phyloP scores from a whole-genome alignment of 495 filamentous ascomycete genomes.

The Trichodelitschia bisporula region DNA sequence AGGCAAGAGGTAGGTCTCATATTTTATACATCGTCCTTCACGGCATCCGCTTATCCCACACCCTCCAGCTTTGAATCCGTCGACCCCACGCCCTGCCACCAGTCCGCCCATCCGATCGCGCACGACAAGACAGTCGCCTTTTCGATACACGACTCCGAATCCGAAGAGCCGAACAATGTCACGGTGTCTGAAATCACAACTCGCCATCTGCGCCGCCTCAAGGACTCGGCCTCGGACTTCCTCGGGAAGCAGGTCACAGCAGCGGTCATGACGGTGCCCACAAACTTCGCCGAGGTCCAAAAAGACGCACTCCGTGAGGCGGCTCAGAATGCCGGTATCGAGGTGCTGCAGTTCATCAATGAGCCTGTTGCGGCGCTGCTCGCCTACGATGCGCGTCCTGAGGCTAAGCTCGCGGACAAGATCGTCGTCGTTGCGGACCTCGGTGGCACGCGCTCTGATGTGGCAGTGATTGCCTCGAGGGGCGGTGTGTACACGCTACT shows the following conservation, averaged over 20 bases:
- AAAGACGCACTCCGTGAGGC: constrained; percentile 52
- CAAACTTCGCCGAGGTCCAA: constrained; percentile 73
- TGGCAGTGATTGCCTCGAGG: constrained; percentile 68
- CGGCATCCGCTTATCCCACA: background rate
- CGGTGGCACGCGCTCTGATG: constrained; percentile 79
- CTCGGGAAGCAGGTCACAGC: constrained; percentile 78
- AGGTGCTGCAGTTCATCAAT: constrained; percentile 76
- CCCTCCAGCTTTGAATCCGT: constrained; percentile 57
- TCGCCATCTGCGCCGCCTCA: constrained; percentile 61
- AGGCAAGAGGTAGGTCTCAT: constrained; percentile 59
- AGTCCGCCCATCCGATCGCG: constrained; percentile 74
- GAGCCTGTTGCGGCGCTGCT: constrained; percentile 84
- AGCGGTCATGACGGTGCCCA: constrained; percentile 81
- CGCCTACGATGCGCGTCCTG: constrained; percentile 73
- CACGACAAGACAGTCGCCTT: constrained; percentile 52
- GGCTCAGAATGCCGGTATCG: constrained; percentile 58
- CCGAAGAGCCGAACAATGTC: constrained; percentile 34
- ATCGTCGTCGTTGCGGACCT: constrained; percentile 79
- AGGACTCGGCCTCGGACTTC: constrained; percentile 68
- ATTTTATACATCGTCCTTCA: background rate
- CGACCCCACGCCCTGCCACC: constrained; percentile 84
- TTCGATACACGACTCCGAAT: constrained; percentile 51
- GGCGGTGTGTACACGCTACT: constrained; percentile 93
- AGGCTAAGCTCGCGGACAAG: constrained; percentile 55
- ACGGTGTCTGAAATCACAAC: constrained; percentile 69